These are phyloP conservation scores for Straminergon stramineum DNA, from an alignment of 225 moss, liverwort and hornwort genomes.

Conservation along the genomic window DNA sequence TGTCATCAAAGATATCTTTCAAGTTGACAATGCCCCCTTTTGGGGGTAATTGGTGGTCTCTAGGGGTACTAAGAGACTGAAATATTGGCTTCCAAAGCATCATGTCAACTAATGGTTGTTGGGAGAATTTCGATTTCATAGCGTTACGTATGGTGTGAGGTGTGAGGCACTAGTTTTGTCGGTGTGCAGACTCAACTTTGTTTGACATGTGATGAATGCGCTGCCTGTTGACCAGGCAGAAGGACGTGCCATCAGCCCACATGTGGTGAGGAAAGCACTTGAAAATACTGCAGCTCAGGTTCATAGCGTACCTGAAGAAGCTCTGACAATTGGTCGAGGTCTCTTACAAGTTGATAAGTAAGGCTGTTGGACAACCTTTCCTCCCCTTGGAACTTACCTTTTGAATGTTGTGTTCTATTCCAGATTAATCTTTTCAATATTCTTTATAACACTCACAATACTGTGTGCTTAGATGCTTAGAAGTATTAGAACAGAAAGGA, in stretches of 20 bases:
- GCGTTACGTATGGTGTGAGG: not conserved
- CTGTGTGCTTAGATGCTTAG: not conserved
- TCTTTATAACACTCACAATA: not conserved
- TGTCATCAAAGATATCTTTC: not conserved
- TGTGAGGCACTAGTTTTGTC: not conserved
- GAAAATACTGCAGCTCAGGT: slow-evolving; percentile 89
- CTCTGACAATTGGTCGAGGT: slow-evolving; percentile 90
- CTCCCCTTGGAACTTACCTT: not conserved
- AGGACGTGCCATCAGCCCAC: slow-evolving; percentile 73
- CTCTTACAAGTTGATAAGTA: slow-evolving; percentile 92
- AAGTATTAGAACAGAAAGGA: not conserved
- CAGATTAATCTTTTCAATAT: not conserved
- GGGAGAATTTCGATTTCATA: not conserved
- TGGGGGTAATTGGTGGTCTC: not conserved
- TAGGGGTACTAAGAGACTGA: not conserved
- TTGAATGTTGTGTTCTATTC: not conserved
- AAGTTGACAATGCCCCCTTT: not conserved
- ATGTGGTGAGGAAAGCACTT: slow-evolving; percentile 83
- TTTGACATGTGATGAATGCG: not conserved
- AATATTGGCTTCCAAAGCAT: not conserved
- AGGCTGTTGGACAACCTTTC: not conserved
- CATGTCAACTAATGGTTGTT: not conserved
- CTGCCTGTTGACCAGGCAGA: slow-evolving; percentile 60
- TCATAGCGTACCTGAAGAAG: slow-evolving; percentile 56
- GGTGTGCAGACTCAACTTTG: not conserved